phyloP scores from a whole-genome alignment of 768 basidiomycete genomes.

The Sutorius australiensis region DNA sequence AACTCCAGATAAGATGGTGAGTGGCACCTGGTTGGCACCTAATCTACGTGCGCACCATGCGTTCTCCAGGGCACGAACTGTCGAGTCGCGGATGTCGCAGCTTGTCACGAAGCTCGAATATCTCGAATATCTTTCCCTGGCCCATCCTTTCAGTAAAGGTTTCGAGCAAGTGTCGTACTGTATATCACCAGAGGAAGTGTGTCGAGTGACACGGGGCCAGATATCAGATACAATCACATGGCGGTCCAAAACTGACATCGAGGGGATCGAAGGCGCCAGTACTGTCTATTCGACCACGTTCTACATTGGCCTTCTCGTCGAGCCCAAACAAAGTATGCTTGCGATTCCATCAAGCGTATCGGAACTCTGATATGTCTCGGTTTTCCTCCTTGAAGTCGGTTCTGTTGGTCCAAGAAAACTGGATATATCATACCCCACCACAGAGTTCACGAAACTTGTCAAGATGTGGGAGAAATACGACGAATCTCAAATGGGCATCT shows the following conservation, averaged over 20 bases:
- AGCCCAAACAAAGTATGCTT: slow-evolving; percentile 81
- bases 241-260: slow-evolving; percentile 74
- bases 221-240: slow-evolving; percentile 66
- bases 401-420: slow-evolving; percentile 74
- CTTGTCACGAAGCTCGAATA: slow-evolving; percentile 98
- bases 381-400: slow-evolving; percentile 50
- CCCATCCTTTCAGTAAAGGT: slow-evolving; percentile 94
- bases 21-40: slow-evolving; percentile 17
- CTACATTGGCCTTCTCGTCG: slow-evolving; percentile 91
- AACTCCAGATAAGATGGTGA: slow-evolving; percentile 92
- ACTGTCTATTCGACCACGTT: slow-evolving; percentile 93
- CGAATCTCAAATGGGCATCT: slow-evolving; percentile 87
- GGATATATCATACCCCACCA: slow-evolving; percentile 96
- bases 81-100: slow-evolving; percentile 93
- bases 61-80: slow-evolving; percentile 75
- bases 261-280: slow-evolving; percentile 69
- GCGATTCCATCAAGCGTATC: slow-evolving; percentile 12
- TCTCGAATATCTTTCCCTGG: slow-evolving; percentile 84
- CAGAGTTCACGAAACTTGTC: slow-evolving; percentile 90
- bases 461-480: slow-evolving; percentile 96
- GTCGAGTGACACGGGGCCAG: slow-evolving; percentile 84
- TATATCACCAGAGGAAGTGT: slow-evolving; percentile 80
- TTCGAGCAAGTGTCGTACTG: slow-evolving; percentile 88
- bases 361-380: slow-evolving; percentile 16
- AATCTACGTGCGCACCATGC: slow-evolving; percentile 12